Evolutionary conservation across 352 stramenopile species (phyloP), one percentile per base, ranked within the genome.

Genomic region (Phytopythium ostracodes): DNA sequence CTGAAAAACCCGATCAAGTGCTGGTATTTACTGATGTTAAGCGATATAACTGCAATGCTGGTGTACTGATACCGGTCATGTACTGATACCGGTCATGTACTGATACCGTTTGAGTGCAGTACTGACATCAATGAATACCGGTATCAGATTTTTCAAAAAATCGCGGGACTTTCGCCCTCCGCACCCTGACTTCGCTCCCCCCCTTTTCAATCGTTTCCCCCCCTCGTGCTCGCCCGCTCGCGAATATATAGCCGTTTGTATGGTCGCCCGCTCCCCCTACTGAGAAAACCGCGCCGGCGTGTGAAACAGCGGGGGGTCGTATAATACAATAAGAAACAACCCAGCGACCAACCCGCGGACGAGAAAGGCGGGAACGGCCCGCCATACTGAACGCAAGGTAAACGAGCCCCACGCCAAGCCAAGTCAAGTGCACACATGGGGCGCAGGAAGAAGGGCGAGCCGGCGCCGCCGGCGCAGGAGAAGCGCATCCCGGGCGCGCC

Each of bases 401-500:
- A 38, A 38, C 4, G 31, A 8, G 36, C n/a, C 24, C 5, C 10
- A 31, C 15, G 63, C 60, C 9, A 18, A n/a, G 20, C 22, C 25
- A 17, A 22, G 18, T 4, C 57, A 61, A 20, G 38, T 44, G 6
- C 15, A 9, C 11, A 20, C 15, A 60, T 47, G 43, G 46, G 46
- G 1, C 47, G 44, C 29, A 17, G 44, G 8, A 55, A 56, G 43
- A 63, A 63, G 57, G 31, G 29, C 43, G 57, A 55, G 11, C 22
- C 20, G 57, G 44, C 35, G 43, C 20, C 57, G 33, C 36, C 29
- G 44, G 3, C 42, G 44, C 27, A 47, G 44, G 43, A 56, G 33
- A 44, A 49, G 29, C 44, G 44, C 46, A 56, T 63, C 44, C 44
- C 46, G 18, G 44, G 44, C 44, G 47, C 44, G 57, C 57, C 57